Conservation (phyloP, 139 green algal species). For the Coelastrella sp. region DNA sequence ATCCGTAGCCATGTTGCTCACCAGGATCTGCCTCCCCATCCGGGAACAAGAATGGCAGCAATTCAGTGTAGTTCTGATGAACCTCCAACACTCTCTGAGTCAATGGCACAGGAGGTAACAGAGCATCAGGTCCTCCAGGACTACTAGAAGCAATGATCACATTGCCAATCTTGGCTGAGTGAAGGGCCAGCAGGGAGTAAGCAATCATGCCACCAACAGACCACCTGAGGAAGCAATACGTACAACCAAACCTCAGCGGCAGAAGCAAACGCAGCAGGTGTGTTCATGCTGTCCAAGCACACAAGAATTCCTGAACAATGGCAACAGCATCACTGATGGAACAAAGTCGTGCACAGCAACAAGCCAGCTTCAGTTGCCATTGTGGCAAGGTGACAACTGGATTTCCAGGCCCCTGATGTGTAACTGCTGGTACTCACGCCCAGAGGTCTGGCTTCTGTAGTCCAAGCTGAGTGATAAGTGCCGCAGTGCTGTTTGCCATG, state of each 20-base stretch:
- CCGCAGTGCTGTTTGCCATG: constrained; percentile 27
- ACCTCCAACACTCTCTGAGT: background rate
- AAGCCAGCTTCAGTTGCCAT: background rate
- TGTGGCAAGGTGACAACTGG: background rate
- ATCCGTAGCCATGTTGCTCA: too few species aligned
- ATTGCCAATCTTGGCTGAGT: constrained; percentile 25
- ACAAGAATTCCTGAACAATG: background rate
- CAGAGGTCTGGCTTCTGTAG: constrained; percentile 7
- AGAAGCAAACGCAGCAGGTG: background rate
- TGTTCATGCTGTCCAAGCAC: too few species aligned
- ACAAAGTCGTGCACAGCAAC: background rate
- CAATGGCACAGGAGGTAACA: background rate
- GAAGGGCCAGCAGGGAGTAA: constrained; percentile 1
- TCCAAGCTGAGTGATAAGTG: background rate
- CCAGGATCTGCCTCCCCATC: background rate
- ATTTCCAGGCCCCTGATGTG: too few species aligned
- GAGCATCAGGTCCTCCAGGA: constrained; percentile 4
- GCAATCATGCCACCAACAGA: constrained; percentile 8
- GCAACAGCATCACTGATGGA: background rate
- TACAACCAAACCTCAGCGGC: too few species aligned
- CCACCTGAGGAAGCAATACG: too few species aligned
- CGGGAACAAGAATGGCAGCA: constrained; percentile 12
- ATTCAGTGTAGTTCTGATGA: constrained; percentile 26
- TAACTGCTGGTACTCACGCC: background rate
- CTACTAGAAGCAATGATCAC: constrained; percentile 20